Conservation (phyloP, 345 rosid genomes). For the Barbarea vulgaris region DNA sequence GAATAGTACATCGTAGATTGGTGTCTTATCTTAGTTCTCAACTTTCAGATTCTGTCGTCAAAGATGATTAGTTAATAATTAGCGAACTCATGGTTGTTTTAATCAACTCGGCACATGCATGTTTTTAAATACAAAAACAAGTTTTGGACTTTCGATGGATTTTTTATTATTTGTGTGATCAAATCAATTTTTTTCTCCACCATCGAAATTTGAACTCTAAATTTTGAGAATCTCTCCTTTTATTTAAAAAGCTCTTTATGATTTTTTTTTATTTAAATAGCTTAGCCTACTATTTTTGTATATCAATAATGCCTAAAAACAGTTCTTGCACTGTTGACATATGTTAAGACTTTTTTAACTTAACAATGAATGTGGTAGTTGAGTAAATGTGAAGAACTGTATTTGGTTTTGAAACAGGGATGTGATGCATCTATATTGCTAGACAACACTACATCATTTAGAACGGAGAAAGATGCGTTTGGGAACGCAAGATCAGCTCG, state of each 20-base stretch:
- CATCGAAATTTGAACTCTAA: too few relatives aligned
- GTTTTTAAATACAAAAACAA: background rate
- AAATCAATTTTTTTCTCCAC: too few relatives aligned
- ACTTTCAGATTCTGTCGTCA: background rate
- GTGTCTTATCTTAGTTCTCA: background rate
- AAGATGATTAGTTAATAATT: constrained; percentile 3
- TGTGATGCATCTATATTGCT: constrained; percentile 69
- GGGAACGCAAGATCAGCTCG: constrained; percentile 56
- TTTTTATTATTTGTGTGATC: too few relatives aligned
- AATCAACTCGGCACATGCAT: background rate
- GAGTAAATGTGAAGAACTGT: background rate
- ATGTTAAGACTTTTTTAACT: background rate
- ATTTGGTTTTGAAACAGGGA: constrained; percentile 44
- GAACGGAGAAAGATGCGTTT: constrained; percentile 56
- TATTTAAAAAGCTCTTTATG: too few relatives aligned
- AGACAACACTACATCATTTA: constrained; percentile 50
- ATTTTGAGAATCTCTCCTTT: too few relatives aligned
- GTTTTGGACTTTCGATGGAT: background rate
- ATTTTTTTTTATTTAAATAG: too few relatives aligned
- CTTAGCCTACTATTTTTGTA: too few relatives aligned
- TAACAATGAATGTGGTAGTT: background rate
- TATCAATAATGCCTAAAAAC: too few relatives aligned
- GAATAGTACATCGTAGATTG: background rate
- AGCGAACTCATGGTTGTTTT: background rate
- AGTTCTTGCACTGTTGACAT: background rate